These are phyloP conservation scores for Scedosporium dehoogii DNA, from an alignment of 2,329 filamentous ascomycete species.

Conservation along the genomic window DNA sequence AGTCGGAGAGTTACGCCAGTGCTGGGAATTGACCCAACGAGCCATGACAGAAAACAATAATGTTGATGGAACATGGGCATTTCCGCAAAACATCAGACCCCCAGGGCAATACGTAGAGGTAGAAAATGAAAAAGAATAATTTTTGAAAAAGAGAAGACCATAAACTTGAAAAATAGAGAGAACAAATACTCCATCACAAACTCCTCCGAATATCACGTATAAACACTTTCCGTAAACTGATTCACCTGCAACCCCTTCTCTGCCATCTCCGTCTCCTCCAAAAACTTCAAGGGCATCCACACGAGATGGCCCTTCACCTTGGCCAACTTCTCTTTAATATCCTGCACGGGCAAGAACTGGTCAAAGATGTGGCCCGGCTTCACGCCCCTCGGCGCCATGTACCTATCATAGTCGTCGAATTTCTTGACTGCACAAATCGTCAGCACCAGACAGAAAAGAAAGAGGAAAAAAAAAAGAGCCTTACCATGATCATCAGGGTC, in stretches of 20 bases:
- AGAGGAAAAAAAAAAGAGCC: constrained; percentile 14
- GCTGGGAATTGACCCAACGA: too few species aligned
- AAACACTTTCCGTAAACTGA: constrained; percentile 76
- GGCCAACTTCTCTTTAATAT: constrained; percentile 67
- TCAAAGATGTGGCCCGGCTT: constrained; percentile 85
- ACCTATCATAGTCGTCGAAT: constrained; percentile 82
- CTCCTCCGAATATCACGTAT: constrained; percentile 42
- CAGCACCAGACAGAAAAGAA: constrained; percentile 9
- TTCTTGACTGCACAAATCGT: constrained; percentile 53
- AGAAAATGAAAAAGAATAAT: too few species aligned
- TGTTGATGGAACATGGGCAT: too few species aligned
- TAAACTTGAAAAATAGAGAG: background rate
- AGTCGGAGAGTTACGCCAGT: too few species aligned
- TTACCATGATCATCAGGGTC: constrained; percentile 79
- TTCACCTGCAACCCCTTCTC: constrained; percentile 84
- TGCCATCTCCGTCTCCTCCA: constrained; percentile 79
- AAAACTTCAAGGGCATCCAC: constrained; percentile 88
- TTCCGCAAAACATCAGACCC: too few species aligned
- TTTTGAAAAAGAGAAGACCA: too few species aligned
- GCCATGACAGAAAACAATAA: too few species aligned
- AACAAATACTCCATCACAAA: background rate
- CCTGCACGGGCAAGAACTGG: constrained; percentile 59
- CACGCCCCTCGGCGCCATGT: constrained; percentile 57
- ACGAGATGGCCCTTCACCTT: constrained; percentile 81
- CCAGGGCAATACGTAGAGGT: too few species aligned